Evolutionary conservation across 2,329 filamentous ascomycete genomes (phyloP), one percentile per base, ranked within the genome.

Genomic region (Corynespora cassiicola): DNA sequence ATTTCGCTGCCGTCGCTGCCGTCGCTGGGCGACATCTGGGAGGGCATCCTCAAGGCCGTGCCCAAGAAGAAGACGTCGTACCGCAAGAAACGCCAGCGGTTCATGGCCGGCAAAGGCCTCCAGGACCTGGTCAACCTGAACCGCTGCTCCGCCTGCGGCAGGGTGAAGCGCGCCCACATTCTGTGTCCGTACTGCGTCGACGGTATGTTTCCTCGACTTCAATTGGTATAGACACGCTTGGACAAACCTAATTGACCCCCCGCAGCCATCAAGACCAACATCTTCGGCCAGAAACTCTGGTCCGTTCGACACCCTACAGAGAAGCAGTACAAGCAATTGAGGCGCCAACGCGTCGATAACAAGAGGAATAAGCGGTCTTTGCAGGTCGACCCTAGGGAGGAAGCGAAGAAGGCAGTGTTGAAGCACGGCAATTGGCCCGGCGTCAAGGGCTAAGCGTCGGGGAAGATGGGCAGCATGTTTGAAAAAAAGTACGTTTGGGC

Each of bases 1-100:
- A 77, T 69, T 19, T 62, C 63, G 23, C 45, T 70, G 21, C 59
- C 66, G 4, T 52, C 58, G 7, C 45, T 68, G 16, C 65, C 68
- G 2, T 65, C 80, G 5, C 64, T 90, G n/a, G 72, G 96, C 15
- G 84, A 87, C 48, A 84, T 99, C 59, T 97, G 92, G 92, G 92
- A 96, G 55, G 90, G 88, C 5, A 81, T 99, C 29, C 78, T 99
- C 54, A 85, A 85, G 52, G 94, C 94, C 1, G 94, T 97, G 11
- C 94, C 94, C 5, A 99, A 99, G 80, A 97, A 96, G 76, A 99
- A 97, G 81, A 95, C 90, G 21, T 96, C 92, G 26, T 90, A 99
- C 70, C 89, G 89, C 77, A 96, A 94, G 76, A 96, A 90, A 79
- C 82, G 94, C 56, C 86, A 90, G 65, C 84, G 95, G 60, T 90